Evolutionary conservation across 2,329 filamentous ascomycete species (phyloP).

Genomic region (Xylaria sp.): DNA sequence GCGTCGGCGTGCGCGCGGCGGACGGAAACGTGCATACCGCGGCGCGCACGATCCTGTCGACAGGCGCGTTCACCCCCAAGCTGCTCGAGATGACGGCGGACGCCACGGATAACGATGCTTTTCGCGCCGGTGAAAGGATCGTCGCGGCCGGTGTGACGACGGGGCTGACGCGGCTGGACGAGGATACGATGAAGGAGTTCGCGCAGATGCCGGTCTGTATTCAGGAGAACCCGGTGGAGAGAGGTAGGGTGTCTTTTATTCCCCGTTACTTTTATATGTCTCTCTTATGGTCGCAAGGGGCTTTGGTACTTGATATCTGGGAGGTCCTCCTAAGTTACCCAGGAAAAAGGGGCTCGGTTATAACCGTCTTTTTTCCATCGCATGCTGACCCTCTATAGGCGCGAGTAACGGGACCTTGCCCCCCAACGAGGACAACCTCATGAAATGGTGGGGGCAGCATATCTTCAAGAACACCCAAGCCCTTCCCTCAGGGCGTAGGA

Average conservation of each 20-base stretch:
- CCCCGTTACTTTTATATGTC: neutral
- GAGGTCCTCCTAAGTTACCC: too few species aligned
- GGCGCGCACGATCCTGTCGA: slow-evolving; percentile 49
- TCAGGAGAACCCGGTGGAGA: slow-evolving; percentile 29
- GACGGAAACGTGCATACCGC: slow-evolving; percentile 46
- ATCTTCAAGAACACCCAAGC: slow-evolving; percentile 61
- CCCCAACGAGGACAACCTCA: slow-evolving; percentile 50
- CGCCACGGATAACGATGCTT: slow-evolving; percentile 44
- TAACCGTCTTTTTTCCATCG: neutral
- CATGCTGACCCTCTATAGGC: slow-evolving; percentile 38
- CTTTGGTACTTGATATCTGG: too few species aligned
- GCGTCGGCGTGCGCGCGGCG: slow-evolving; percentile 46
- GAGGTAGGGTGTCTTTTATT: slow-evolving; percentile 19
- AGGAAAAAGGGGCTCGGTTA: too few species aligned
- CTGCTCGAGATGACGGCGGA: slow-evolving; percentile 48
- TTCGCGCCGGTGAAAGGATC: slow-evolving; percentile 51
- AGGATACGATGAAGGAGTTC: slow-evolving; percentile 21
- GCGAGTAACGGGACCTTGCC: slow-evolving; percentile 62
- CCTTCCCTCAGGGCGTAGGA: slow-evolving; percentile 52
- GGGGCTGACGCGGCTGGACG: slow-evolving; percentile 30
- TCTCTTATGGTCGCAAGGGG: too few species aligned
- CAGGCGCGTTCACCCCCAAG: slow-evolving; percentile 54
- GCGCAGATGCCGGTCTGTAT: slow-evolving; percentile 32
- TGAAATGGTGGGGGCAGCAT: slow-evolving; percentile 65
- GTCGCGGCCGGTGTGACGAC: slow-evolving; percentile 54